phyloP scores from a whole-genome alignment of 306 rosid species.

The Begonia loranthoides region DNA sequence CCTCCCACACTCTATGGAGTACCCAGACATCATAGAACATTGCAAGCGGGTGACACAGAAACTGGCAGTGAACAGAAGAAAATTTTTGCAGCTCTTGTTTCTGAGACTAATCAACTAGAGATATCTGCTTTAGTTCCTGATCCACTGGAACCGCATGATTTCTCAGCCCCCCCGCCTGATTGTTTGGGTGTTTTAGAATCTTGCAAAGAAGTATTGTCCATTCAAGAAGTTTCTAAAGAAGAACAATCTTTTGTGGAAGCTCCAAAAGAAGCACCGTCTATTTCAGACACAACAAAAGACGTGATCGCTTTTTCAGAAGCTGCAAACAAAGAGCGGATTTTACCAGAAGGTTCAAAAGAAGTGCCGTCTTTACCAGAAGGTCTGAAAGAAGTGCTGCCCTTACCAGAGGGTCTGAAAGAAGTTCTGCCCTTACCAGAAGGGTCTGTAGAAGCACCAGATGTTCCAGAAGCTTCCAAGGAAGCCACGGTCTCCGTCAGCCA shows the following conservation, averaged over 20 bases:
- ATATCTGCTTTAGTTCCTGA: constrained; percentile 4
- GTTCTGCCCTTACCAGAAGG: constrained; percentile 23
- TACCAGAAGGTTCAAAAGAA: constrained; percentile 12
- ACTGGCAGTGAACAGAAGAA: constrained; percentile 57
- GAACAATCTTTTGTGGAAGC: constrained; percentile 16
- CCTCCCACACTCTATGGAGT: constrained; percentile 78
- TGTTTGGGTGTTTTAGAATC: constrained; percentile 20
- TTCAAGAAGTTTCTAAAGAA: constrained; percentile 8
- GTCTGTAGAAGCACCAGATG: constrained; percentile 18
- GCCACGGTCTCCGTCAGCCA: constrained; percentile 32
- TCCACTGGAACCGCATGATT: constrained; percentile 18
- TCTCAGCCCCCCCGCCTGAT: constrained; percentile 24
- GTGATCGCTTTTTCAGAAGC: constrained; percentile 6
- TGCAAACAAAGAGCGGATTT: constrained; percentile 6
- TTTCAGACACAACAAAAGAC: constrained; percentile 6
- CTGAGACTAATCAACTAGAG: constrained; percentile 51
- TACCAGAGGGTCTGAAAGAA: constrained; percentile 17
- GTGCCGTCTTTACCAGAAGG: constrained; percentile 6
- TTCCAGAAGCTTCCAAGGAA: constrained; percentile 18
- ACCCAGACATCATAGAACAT: constrained; percentile 61
- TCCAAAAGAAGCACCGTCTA: constrained; percentile 1
- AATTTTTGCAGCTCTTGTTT: constrained; percentile 38
- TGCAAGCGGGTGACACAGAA: constrained; percentile 57
- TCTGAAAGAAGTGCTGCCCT: constrained; percentile 9
- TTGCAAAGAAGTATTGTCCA: constrained; percentile 5